phyloP scores from a whole-genome alignment of 1,139 yeast species.

The Suhomyces yuchorum region DNA sequence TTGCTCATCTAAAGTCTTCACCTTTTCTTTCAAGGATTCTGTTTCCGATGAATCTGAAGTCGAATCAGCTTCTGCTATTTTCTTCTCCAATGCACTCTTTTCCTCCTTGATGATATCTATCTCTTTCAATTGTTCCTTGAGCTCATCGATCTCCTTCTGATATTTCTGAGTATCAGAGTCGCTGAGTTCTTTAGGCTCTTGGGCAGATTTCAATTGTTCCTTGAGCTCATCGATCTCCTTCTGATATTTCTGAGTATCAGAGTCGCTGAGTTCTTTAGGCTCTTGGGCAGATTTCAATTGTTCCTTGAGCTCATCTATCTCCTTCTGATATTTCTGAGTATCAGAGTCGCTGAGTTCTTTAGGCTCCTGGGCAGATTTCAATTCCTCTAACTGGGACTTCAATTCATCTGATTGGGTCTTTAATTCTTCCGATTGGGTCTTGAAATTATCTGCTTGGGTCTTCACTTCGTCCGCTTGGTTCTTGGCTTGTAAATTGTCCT shows the following conservation, averaged over 20 bases:
- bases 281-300: slow-evolving; percentile 23
- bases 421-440: slow-evolving; percentile 12
- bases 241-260: slow-evolving; percentile 17
- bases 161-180: slow-evolving; percentile 16
- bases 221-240: slow-evolving; percentile 12
- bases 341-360: slow-evolving; percentile 15
- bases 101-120: slow-evolving; percentile 1
- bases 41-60: not conserved
- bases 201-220: slow-evolving; percentile 20
- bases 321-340: slow-evolving; percentile 14
- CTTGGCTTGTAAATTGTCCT: not conserved
- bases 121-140: slow-evolving; percentile 1
- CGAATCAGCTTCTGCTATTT: slow-evolving; percentile 5
- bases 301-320: slow-evolving; percentile 11
- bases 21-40: not conserved
- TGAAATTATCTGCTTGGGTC: not conserved
- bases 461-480: not conserved
- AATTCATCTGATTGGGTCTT: too few relatives aligned
- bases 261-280: slow-evolving; percentile 11
- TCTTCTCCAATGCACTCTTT: slow-evolving; percentile 6
- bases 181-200: slow-evolving; percentile 17
- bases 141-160: slow-evolving; percentile 12
- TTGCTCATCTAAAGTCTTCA: not conserved
- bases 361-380: slow-evolving; percentile 24
- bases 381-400: too few relatives aligned